A percentile compares a stretch with the other conserved stretches of the same genome.
Conservation (phyloP, 306 rosid species). For the Vicia villosa region DNA sequence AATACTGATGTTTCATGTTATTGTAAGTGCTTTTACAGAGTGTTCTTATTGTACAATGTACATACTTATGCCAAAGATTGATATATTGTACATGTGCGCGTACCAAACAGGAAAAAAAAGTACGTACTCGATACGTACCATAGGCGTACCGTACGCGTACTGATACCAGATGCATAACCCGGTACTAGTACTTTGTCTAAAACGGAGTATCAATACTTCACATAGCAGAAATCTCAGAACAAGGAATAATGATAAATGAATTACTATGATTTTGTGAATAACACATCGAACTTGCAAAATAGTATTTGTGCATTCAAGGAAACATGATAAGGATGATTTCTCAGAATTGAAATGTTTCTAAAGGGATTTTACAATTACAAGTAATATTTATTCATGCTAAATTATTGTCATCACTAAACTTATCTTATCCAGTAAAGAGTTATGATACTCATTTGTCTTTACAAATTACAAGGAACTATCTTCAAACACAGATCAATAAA, state of each 20-base stretch:
- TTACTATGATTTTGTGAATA: background rate
- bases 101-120: no score
- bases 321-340: background rate
- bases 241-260: background rate
- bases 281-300: background rate
- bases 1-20: slow-evolving; percentile 17
- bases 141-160: background rate
- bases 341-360: slow-evolving; percentile 31
- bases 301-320: background rate
- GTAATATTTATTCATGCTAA: slow-evolving; percentile 33
- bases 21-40: slow-evolving; percentile 4
- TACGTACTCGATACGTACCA: no score
- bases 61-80: background rate
- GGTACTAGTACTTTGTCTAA: no score
- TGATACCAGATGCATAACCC: background rate
- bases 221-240: background rate
- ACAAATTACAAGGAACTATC: slow-evolving; percentile 48
- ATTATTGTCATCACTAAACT: slow-evolving; percentile 28
- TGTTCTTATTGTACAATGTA: slow-evolving; percentile 15
- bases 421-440: slow-evolving; percentile 31
- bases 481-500: slow-evolving; percentile 38
- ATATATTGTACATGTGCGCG: background rate
- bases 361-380: slow-evolving; percentile 12
- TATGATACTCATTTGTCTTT: slow-evolving; percentile 43
- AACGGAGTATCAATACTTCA: no score